Conservation (phyloP, 1,284 basidiomycete species). For the Apiotrichum brassicae region DNA sequence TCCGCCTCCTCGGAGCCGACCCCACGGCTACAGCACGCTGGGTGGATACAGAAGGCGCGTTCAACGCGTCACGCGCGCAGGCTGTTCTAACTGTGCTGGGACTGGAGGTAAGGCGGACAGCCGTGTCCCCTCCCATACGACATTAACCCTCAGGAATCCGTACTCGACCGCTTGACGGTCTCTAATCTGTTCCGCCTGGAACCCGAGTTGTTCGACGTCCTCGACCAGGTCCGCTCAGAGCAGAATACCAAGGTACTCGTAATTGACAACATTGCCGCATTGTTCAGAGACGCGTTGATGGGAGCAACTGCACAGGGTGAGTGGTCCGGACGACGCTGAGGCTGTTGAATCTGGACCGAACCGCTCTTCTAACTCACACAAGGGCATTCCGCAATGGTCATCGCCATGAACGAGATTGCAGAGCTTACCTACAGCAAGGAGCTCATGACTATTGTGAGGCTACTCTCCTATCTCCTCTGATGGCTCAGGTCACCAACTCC, state of each 20-base stretch:
- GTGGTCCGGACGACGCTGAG: background rate
- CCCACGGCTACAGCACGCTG: constrained; percentile 27
- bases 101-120: constrained; percentile 28
- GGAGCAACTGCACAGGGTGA: constrained; percentile 37
- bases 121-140: constrained; percentile 48
- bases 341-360: too few relatives aligned
- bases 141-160: background rate
- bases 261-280: constrained; percentile 33
- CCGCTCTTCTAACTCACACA: too few relatives aligned
- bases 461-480: background rate
- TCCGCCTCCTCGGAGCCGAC: constrained; percentile 25
- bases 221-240: constrained; percentile 8
- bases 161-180: constrained; percentile 32
- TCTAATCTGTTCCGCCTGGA: constrained; percentile 33
- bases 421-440: constrained; percentile 25
- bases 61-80: constrained; percentile 32
- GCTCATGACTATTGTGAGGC: constrained; percentile 29
- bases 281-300: constrained; percentile 38
- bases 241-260: constrained; percentile 24
- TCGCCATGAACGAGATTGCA: constrained; percentile 38
- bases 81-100: constrained; percentile 19
- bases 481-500: constrained; percentile 33
- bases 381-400: constrained; percentile 43
- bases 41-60: constrained; percentile 43
- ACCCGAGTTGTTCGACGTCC: constrained; percentile 27